A percentile compares a stretch with the other conserved stretches of the same genome.
These are phyloP conservation scores for Cerrena zonata DNA, from an alignment of 1,284 basidiomycete genomes.

Conservation along the genomic window DNA sequence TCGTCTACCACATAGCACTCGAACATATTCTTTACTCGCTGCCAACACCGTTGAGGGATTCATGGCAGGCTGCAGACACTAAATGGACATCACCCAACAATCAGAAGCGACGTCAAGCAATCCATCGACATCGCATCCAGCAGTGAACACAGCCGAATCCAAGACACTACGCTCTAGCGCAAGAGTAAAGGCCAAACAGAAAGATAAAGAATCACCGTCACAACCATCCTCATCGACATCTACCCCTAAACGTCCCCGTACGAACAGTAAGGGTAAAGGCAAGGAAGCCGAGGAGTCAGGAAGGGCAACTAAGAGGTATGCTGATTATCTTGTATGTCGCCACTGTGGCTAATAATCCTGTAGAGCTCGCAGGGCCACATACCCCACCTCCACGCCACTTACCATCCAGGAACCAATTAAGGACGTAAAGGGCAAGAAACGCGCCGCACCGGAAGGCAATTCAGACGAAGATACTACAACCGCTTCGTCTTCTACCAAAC, in stretches of 20 bases:
- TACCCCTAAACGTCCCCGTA: constrained; percentile 52
- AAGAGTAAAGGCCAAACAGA: constrained; percentile 69
- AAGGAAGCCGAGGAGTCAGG: constrained; percentile 54
- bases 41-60: constrained; percentile 36
- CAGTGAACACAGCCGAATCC: constrained; percentile 28
- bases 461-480: constrained; percentile 57
- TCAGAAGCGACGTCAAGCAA: constrained; percentile 62
- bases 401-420: constrained; percentile 69
- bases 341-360: constrained; percentile 12
- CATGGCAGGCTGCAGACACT: constrained; percentile 77
- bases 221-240: constrained; percentile 33
- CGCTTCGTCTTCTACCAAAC: constrained; percentile 44
- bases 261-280: constrained; percentile 55
- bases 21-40: not conserved
- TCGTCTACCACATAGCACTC: no score
- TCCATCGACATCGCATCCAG: constrained; percentile 30
- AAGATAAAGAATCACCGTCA: constrained; percentile 44
- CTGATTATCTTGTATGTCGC: constrained; percentile 3
- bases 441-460: constrained; percentile 61
- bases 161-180: constrained; percentile 65
- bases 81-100: constrained; percentile 76
- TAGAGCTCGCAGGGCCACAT: constrained; percentile 55
- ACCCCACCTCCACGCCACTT: constrained; percentile 41
- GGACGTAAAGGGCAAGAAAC: constrained; percentile 80
- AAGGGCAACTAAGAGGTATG: constrained; percentile 56